phyloP scores from a whole-genome alignment of 805 yeast genomes.

The Wickerhamia fluorescens region DNA sequence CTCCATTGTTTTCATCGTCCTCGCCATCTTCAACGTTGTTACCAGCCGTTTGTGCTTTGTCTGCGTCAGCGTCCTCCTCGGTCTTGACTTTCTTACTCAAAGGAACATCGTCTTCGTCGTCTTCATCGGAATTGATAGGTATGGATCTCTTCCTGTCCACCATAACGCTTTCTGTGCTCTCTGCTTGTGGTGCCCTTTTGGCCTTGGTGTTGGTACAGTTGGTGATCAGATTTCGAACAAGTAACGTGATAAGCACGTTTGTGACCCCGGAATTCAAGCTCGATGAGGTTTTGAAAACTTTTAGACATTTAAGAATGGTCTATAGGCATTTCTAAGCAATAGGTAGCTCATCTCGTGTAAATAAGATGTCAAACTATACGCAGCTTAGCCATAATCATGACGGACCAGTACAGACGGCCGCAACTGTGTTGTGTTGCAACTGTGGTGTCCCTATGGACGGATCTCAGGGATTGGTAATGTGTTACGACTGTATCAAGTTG shows the following conservation, averaged over 20 bases:
- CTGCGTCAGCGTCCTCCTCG: slow-evolving; percentile 11
- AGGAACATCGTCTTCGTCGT: slow-evolving; percentile 19
- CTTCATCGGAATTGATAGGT: slow-evolving; percentile 19
- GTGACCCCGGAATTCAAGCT: too few species aligned
- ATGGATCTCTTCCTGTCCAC: slow-evolving; percentile 27
- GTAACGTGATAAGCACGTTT: background rate
- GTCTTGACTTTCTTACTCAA: slow-evolving; percentile 17
- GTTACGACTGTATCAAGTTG: slow-evolving; percentile 93
- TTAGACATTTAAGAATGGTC: too few species aligned
- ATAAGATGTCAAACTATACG: slow-evolving; percentile 42
- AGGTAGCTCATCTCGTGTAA: too few species aligned
- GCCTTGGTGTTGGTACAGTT: background rate
- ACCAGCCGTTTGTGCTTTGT: background rate
- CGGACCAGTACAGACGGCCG: slow-evolving; percentile 31
- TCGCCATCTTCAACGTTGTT: slow-evolving; percentile 17
- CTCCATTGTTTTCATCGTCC: slow-evolving; percentile 5
- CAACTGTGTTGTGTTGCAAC: slow-evolving; percentile 94
- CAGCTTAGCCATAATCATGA: slow-evolving; percentile 30
- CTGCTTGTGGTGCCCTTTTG: background rate
- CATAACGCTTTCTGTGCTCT: too few species aligned
- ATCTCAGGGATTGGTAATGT: slow-evolving; percentile 86
- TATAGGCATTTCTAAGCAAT: too few species aligned
- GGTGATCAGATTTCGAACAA: background rate
- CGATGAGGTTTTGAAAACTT: too few species aligned
- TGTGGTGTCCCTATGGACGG: slow-evolving; percentile 99